Conservation (phyloP, 768 basidiomycete genomes). For the Tubosaeta sp. region DNA sequence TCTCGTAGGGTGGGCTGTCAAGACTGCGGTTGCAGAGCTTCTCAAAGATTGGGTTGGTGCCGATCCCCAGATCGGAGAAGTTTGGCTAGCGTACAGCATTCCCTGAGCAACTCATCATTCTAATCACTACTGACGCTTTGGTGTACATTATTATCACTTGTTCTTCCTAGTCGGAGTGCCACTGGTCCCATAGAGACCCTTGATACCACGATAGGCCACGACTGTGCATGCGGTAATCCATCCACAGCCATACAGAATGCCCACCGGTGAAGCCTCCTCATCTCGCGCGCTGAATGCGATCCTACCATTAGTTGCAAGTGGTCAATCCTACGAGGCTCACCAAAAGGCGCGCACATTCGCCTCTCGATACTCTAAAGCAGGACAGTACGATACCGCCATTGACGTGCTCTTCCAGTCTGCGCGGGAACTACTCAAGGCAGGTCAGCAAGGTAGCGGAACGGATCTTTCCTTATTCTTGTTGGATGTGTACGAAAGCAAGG, state of each 20-base stretch:
- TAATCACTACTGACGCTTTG: neutral
- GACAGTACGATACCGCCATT: conserved; percentile 81
- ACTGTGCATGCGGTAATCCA: neutral
- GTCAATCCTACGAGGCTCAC: conserved; percentile 87
- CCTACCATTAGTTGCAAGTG: conserved; percentile 62
- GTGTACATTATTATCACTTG: neutral
- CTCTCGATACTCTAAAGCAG: conserved; percentile 77
- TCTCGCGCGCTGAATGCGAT: conserved; percentile 71
- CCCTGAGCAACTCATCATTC: conserved; percentile 35
- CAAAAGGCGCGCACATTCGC: conserved; percentile 97
- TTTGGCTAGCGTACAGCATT: conserved; percentile 82
- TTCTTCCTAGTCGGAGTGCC: conserved; percentile 3
- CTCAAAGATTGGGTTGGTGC: conserved; percentile 67
- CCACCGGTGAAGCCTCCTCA: conserved; percentile 37
- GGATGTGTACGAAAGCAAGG: conserved; percentile 77
- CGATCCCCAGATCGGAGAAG: conserved; percentile 52
- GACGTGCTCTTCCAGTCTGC: conserved; percentile 91
- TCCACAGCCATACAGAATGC: conserved; percentile 20
- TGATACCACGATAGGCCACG: conserved; percentile 15
- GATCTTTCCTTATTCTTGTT: conserved; percentile 80
- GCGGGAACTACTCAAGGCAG: conserved; percentile 81
- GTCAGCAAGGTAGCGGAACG: conserved; percentile 85
- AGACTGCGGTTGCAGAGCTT: conserved; percentile 58
- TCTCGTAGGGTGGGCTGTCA: conserved; percentile 65
- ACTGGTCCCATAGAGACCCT: conserved; percentile 15